Conservation (phyloP, 768 basidiomycete species). For the Clavaria fumosa region DNA sequence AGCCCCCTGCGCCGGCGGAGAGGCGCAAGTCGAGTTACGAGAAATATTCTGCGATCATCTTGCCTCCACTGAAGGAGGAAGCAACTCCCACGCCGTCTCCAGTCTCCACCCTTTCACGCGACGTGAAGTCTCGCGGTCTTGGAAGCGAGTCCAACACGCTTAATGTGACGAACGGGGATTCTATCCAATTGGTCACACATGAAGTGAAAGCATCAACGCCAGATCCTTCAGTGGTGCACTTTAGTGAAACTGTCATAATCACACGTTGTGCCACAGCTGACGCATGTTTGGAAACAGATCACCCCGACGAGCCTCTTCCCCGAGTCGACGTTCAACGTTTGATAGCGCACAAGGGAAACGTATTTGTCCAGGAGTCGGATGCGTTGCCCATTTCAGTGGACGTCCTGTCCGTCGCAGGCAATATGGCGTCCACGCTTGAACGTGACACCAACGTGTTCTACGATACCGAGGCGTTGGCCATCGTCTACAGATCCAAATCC, state of each 20-base stretch:
- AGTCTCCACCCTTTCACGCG: slow-evolving; percentile 33
- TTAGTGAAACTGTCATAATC: slow-evolving; percentile 14
- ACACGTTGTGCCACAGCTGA: too few species aligned
- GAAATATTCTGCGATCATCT: slow-evolving; percentile 41
- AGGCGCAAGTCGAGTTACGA: slow-evolving; percentile 55
- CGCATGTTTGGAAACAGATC: slow-evolving; percentile 17
- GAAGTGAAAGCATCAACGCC: not conserved
- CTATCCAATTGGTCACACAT: too few species aligned
- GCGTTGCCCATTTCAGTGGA: slow-evolving; percentile 58
- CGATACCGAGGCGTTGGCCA: slow-evolving; percentile 51
- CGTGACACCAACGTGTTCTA: slow-evolving; percentile 44
- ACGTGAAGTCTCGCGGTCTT: slow-evolving; percentile 6
- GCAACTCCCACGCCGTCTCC: slow-evolving; percentile 43
- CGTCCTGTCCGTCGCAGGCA: slow-evolving; percentile 42
- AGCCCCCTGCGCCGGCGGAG: slow-evolving; percentile 26
- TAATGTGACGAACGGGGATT: too few species aligned
- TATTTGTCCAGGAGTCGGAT: slow-evolving; percentile 19
- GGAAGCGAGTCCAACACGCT: not conserved
- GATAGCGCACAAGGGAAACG: slow-evolving; percentile 16
- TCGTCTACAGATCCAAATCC: slow-evolving; percentile 57
- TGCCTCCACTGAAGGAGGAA: slow-evolving; percentile 59
- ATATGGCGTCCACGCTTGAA: slow-evolving; percentile 29
- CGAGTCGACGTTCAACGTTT: slow-evolving; percentile 32
- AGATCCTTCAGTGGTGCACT: slow-evolving; percentile 15
- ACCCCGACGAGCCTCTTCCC: slow-evolving; percentile 30